Percentiles rank a stretch among this genome's conserved stretches.
phyloP scores from a whole-genome alignment of 2,329 filamentous ascomycete species.

The Biscogniauxia mediterranea region DNA sequence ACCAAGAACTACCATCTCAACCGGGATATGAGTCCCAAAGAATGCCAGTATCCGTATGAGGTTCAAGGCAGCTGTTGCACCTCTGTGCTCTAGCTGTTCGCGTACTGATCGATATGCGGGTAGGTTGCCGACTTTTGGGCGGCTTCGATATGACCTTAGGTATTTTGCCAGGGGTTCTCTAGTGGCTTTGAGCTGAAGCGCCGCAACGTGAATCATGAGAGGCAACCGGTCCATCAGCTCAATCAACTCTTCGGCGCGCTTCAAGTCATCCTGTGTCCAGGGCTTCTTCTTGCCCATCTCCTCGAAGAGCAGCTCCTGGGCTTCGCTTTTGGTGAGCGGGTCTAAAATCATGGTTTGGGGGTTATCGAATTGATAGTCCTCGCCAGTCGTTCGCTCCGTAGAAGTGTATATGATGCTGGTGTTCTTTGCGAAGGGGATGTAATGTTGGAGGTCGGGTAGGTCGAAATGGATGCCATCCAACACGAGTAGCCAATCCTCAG shows the following conservation, averaged over 20 bases:
- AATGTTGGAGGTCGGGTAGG: conserved; percentile 53
- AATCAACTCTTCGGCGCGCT: conserved; percentile 60
- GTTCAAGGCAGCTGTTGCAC: conserved; percentile 56
- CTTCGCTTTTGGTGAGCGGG: conserved; percentile 54
- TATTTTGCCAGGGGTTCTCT: conserved; percentile 62
- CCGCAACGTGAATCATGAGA: conserved; percentile 66
- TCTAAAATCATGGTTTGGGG: conserved; percentile 56
- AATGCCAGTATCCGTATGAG: conserved; percentile 65
- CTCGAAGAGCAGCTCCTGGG: conserved; percentile 58
- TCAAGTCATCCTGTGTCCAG: conserved; percentile 51
- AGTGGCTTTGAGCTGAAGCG: conserved; percentile 59
- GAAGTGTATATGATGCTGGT: conserved; percentile 69
- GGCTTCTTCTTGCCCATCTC: conserved; percentile 60
- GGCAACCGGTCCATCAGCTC: conserved; percentile 63
- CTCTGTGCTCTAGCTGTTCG: conserved; percentile 47
- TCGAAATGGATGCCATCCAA: conserved; percentile 67
- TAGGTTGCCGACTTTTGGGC: conserved; percentile 52
- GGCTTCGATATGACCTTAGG: conserved; percentile 54
- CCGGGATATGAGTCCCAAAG: conserved; percentile 62
- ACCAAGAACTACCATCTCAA: conserved; percentile 63
- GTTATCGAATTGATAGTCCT: conserved; percentile 58
- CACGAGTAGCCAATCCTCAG: conserved; percentile 64
- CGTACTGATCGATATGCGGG: conserved; percentile 47
- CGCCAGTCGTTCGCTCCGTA: conserved; percentile 55
- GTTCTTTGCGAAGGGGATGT: conserved; percentile 62